Conservation (phyloP, 495 filamentous ascomycete genomes). For the Hypoxylon perforatum region DNA sequence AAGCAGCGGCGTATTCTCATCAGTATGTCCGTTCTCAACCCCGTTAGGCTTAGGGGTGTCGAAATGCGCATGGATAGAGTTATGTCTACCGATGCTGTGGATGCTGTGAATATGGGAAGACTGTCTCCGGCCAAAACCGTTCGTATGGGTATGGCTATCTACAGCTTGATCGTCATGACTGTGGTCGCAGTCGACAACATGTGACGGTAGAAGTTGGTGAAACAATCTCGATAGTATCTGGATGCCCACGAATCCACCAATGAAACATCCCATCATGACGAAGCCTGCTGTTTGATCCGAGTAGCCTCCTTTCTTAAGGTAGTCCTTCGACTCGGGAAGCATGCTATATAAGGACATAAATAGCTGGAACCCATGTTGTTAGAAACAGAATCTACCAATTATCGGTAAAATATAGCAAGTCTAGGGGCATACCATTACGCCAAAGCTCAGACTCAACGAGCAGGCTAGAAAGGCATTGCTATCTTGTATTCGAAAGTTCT, state of each 20-base stretch:
- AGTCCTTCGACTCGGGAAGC: constrained; percentile 84
- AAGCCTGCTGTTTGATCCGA: constrained; percentile 74
- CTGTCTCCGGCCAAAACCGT: constrained; percentile 41
- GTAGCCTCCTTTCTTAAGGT: constrained; percentile 75
- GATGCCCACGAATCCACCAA: constrained; percentile 85
- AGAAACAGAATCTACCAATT: constrained; percentile 24
- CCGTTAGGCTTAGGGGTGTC: constrained; percentile 16
- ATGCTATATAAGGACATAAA: constrained; percentile 96
- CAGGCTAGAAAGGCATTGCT: constrained; percentile 88
- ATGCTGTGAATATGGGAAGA: constrained; percentile 42
- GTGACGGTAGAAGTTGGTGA: constrained; percentile 88
- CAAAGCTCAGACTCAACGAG: constrained; percentile 91
- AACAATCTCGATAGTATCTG: constrained; percentile 80
- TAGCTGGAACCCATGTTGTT: constrained; percentile 64
- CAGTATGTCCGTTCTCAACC: constrained; percentile 40
- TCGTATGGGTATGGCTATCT: constrained; percentile 44
- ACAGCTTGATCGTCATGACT: constrained; percentile 69
- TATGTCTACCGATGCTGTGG: constrained; percentile 26
- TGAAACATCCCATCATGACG: constrained; percentile 78
- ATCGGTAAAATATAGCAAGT: background rate
- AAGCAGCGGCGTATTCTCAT: constrained; percentile 52
- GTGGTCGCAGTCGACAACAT: constrained; percentile 92
- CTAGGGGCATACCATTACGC: constrained; percentile 82
- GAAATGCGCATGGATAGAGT: constrained; percentile 19
- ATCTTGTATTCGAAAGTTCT: constrained; percentile 86